Evolutionary conservation across 2,329 filamentous ascomycete genomes (phyloP).

Genomic region (Periconia sp.): DNA sequence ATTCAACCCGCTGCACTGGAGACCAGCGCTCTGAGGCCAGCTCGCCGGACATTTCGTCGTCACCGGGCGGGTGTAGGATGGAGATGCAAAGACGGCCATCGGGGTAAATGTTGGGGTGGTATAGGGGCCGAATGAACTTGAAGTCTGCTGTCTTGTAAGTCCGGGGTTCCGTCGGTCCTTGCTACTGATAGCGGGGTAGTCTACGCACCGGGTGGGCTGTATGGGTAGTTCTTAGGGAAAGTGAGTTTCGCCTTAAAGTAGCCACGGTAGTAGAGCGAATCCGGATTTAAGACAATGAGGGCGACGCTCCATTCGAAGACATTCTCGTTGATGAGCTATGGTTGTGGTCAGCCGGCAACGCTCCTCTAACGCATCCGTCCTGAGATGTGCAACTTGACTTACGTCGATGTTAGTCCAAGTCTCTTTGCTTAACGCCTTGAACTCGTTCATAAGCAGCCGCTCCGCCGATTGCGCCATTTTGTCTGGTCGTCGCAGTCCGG

Average conservation of each 20-base stretch:
- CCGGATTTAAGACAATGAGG: constrained; percentile 89
- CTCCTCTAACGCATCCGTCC: constrained; percentile 3
- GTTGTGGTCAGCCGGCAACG: constrained; percentile 33
- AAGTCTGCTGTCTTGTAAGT: constrained; percentile 63
- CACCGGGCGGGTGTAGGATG: constrained; percentile 89
- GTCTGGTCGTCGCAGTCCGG: constrained; percentile 1
- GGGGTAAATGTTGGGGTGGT: constrained; percentile 91
- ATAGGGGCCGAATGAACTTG: constrained; percentile 79
- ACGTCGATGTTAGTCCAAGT: constrained; percentile 94
- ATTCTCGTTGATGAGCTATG: constrained; percentile 76
- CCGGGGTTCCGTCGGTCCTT: neutral
- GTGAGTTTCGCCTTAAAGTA: constrained; percentile 92
- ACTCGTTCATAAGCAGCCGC: constrained; percentile 88
- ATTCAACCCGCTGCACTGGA: constrained; percentile 91
- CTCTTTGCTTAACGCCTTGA: constrained; percentile 81
- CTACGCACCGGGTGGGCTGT: constrained; percentile 71
- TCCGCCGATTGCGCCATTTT: constrained; percentile 60
- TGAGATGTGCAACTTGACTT: constrained; percentile 31
- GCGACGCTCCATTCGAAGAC: constrained; percentile 87
- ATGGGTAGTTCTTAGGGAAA: constrained; percentile 89
- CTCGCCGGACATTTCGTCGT: constrained; percentile 92
- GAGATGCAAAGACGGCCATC: constrained; percentile 95
- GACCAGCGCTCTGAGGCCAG: constrained; percentile 91
- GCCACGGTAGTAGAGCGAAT: constrained; percentile 89
- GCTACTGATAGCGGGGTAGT: neutral